Evolutionary conservation across 495 filamentous ascomycete genomes (phyloP).

Genomic region (Tricharina praecox): DNA sequence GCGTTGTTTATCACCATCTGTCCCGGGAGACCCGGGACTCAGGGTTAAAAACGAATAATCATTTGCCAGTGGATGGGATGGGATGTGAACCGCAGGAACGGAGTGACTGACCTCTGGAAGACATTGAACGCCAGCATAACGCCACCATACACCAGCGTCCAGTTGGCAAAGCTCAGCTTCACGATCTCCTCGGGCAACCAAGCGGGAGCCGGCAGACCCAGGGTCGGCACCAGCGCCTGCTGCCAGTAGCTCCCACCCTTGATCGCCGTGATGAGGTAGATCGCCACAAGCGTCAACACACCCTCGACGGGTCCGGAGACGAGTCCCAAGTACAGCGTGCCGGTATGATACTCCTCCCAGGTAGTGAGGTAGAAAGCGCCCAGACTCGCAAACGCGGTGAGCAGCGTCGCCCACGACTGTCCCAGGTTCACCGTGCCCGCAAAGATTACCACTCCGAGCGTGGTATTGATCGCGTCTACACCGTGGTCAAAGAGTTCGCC

Average conservation of each 20-base stretch:
- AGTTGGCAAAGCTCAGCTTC: conserved; percentile 66
- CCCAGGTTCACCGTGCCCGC: conserved; percentile 81
- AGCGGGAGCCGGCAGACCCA: conserved; percentile 48
- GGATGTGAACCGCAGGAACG: too few species aligned
- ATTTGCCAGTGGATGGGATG: too few species aligned
- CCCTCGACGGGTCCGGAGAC: conserved; percentile 93
- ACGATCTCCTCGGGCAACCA: conserved; percentile 55
- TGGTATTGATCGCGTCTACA: conserved; percentile 90
- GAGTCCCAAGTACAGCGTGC: conserved; percentile 79
- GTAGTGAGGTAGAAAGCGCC: conserved; percentile 80
- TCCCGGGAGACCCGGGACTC: too few species aligned
- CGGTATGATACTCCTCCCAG: conserved; percentile 98
- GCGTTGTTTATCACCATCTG: too few species aligned
- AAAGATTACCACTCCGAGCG: conserved; percentile 84
- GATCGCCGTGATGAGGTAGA: conserved; percentile 73
- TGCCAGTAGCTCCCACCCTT: conserved; percentile 88
- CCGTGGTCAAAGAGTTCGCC: conserved; percentile 97
- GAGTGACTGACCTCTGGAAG: conserved; percentile 37
- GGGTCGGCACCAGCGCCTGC: conserved; percentile 51
- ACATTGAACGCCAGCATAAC: conserved; percentile 74
- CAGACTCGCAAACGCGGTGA: conserved; percentile 59
- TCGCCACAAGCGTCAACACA: conserved; percentile 60
- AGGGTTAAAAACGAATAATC: too few species aligned
- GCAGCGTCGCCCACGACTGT: conserved; percentile 75
- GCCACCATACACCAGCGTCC: conserved; percentile 84